Base-by-base conservation (phyloP, 345 rosid genomes). In the Streptanthus diversifolius region DNA sequence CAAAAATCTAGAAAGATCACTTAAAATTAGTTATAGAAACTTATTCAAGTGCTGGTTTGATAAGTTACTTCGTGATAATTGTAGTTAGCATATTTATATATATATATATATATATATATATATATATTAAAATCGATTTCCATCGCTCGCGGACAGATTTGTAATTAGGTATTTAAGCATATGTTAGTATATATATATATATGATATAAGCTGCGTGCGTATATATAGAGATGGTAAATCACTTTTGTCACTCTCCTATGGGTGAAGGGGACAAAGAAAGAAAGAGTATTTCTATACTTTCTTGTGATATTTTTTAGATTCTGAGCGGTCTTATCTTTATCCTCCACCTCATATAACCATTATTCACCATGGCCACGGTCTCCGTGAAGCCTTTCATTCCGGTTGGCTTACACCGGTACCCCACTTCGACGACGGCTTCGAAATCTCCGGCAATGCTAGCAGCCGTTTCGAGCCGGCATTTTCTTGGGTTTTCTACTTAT, bases 261-360 rank as follows among this genome's bases (percentile, higher is more conserved):
- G 78, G 73, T 21, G 41, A 37, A 64, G 49, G 66, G 17, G 63
- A 54, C 44, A 54, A 8, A 73, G 64, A 33, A 33, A n/a, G n/a
- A 43, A 72, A 54, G 33, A 57, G 37, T 63, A 72, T 32, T 8
- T 64, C 47, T 19, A 48, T 55, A 35, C n/a, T 74, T 74, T 67
- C 35, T n/a, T 22, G 54, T 48, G 69, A 61, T 68, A 37, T 41
- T 74, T 73, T 51, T 22, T 24, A 9, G 43, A 45, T 57, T 62
- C 66, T 66, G 36, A 57, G 61, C 17, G 12, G 55, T 61, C 74
- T 75, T 75, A 69, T 68, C 71, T 55, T 68, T 60, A 14, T 19
- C 44, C 71, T 69, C 79, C 29, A 44, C 60, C 70, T 44, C 63
- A 61, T 7, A 41, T 5, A 14, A 62, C 62, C 62, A 29, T 25